Base-by-base conservation (phyloP, 805 yeast genomes). In the Wickerhamomyces queroliae region DNA sequence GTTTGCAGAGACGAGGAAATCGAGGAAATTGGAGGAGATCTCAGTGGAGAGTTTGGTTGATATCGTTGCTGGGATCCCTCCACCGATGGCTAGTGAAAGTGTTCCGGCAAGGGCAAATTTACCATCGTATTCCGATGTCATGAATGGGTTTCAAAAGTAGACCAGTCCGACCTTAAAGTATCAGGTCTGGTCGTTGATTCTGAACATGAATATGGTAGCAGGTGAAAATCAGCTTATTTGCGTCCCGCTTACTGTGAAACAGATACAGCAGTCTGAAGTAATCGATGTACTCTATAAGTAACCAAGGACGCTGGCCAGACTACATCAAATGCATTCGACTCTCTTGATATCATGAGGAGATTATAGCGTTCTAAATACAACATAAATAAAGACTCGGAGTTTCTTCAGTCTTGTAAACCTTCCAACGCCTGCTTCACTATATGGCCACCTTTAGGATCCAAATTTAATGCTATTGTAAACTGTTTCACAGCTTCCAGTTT, bases 361-460 rank as follows among this genome's bases (percentile, higher is more conserved):
- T 29, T 20, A 24, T 20, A 9, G 27, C 35, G n/a, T 13, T 24
- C n/a, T 26, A 25, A 41, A 9, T 21, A n/a, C 25, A 29, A 10
- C 15, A n/a, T 13, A 13, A 19, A 15, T 5, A 15, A 10, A 16
- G 15, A 10, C n/a, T 18, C 13, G 6, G 23, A 22, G 11, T 23
- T 10, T 26, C 5, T 15, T 43, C 42, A 7, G 43, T 39, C 31
- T 9, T 28, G 20, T 28, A 53, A 39, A 19, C 51, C 67, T 52
- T 86, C 95, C 63, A 90, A 69, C 0, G 95, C 95, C 43, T 86
- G 95, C 46, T 85, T 74, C 15, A 90, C 85, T 41, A 89, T 66
- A 56, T 86, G 95, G 36, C 83, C 78, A 0, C 96, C 96, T 56
- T 89, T 88, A 7, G 98, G 97, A 60, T 91, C 98, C 46, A 91